phyloP scores from a whole-genome alignment of 768 basidiomycete genomes.

The Suillus placidus region DNA sequence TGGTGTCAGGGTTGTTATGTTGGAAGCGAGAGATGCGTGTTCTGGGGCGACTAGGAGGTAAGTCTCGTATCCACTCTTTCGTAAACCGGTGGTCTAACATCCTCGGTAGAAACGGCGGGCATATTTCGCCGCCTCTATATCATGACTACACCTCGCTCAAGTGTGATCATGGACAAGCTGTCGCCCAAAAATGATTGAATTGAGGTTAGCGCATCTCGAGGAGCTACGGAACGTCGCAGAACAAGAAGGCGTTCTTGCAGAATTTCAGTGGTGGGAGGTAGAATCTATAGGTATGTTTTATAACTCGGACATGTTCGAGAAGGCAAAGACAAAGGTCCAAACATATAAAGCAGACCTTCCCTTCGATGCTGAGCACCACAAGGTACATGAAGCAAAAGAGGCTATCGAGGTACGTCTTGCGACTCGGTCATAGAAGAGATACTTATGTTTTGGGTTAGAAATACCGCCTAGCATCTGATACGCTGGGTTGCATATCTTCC shows the following conservation, averaged over 20 bases:
- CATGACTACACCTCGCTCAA: slow-evolving; percentile 57
- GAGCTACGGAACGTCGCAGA: slow-evolving; percentile 51
- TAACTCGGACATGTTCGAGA: slow-evolving; percentile 41
- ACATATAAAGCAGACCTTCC: slow-evolving; percentile 54
- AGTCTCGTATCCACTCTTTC: slow-evolving; percentile 14
- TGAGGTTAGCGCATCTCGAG: slow-evolving; percentile 60
- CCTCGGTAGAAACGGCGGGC: slow-evolving; percentile 64
- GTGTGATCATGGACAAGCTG: slow-evolving; percentile 44
- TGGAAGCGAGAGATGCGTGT: slow-evolving; percentile 80
- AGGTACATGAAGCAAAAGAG: slow-evolving; percentile 36
- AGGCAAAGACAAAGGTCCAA: slow-evolving; percentile 45
- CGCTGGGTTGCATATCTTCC: slow-evolving; percentile 54
- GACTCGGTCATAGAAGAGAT: neutral
- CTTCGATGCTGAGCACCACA: slow-evolving; percentile 41
- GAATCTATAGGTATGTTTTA: slow-evolving; percentile 62
- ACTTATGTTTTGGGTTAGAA: slow-evolving; percentile 36
- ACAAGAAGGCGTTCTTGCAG: slow-evolving; percentile 54
- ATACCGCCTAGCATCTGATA: slow-evolving; percentile 47
- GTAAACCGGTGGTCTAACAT: neutral
- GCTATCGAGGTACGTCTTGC: slow-evolving; percentile 32
- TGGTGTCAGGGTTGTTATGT: slow-evolving; percentile 58
- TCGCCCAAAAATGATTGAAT: slow-evolving; percentile 59
- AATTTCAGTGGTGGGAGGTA: slow-evolving; percentile 59
- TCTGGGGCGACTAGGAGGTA: slow-evolving; percentile 76
- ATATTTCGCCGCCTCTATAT: slow-evolving; percentile 62